Base-by-base conservation (phyloP, 495 filamentous ascomycete species). In the Xylaria scruposa region DNA sequence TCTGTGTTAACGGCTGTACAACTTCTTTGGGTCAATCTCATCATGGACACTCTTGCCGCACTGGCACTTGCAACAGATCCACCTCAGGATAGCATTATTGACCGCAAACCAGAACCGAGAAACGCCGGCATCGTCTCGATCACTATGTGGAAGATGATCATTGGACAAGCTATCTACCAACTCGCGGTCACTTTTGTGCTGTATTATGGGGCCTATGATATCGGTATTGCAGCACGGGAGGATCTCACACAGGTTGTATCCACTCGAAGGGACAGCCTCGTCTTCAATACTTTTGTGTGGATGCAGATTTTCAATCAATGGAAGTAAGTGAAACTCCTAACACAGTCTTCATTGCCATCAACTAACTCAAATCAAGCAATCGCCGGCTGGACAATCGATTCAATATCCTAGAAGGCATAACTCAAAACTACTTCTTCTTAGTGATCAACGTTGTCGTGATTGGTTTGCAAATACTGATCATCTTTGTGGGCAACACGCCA, bases 291-390 rank as follows among this genome's bases (percentile, higher is more conserved):
- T 4, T 97, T 97, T 65, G 94, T 97, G 21, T 97, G 94, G 94
- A 96, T 97, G 93, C 94, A 97, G 72, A 95, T 97, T 73, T 97
- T 97, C 85, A 97, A 97, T 80, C 91, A 95, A 78, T 95, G 94
- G 89, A 97, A 96, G 88, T 90, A 85, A 87, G 88, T 87, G 74
- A 72, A 21, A 6, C 19, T 33, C 26, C 9, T 42, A 15, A 46
- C 31, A 46, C 26, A 47, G 17, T 33, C 69, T 49, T 44, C 44
- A 38, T 19, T 24, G 42, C 65, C 56, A 10, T 31, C 38, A 62
- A 71, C 82, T 86, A 79, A 86, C 73, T 44, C 4, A 21, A 40
- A 63, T 56, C 56, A 65, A 90, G 88, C 85, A 95, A 94, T 81
- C 92, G 94, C 59, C 92, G 93, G 29, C 84, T 97, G 26, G 94